A percentile compares a stretch with the other conserved stretches of the same genome.
These are phyloP conservation scores for Monascus ruber DNA, from an alignment of 2,329 filamentous ascomycete species.

Conservation along the genomic window DNA sequence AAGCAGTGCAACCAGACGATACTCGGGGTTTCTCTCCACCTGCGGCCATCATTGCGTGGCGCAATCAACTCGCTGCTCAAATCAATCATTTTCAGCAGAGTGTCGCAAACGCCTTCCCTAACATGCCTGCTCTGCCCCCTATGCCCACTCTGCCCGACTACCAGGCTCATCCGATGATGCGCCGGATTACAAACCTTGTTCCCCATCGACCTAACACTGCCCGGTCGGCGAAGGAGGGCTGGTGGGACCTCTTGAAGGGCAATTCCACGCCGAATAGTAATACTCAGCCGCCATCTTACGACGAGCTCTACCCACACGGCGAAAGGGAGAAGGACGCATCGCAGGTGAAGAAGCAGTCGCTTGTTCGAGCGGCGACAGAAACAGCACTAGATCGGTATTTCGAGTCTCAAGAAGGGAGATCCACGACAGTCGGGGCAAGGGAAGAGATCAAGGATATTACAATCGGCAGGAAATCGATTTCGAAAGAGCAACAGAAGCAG, in stretches of 20 bases:
- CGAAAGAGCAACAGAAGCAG: constrained; percentile 36
- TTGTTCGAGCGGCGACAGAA: constrained; percentile 33
- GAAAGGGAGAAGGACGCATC: constrained; percentile 22
- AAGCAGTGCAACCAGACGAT: constrained; percentile 14
- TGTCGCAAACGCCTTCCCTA: constrained; percentile 55
- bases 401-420: constrained; percentile 20
- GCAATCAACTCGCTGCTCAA: constrained; percentile 62
- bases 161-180: constrained; percentile 60
- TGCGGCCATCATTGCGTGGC: constrained; percentile 56
- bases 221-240: constrained; percentile 35
- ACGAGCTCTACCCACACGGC: constrained; percentile 58
- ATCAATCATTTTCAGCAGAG: constrained; percentile 66
- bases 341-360: constrained; percentile 33
- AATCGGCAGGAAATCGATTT: constrained; percentile 32
- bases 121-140: constrained; percentile 46
- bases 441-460: constrained; percentile 29
- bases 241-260: constrained; percentile 57
- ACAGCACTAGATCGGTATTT: constrained; percentile 36
- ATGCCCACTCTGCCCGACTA: constrained; percentile 60
- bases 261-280: constrained; percentile 34
- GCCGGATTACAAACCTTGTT: constrained; percentile 60
- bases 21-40: constrained; percentile 40
- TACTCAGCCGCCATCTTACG: constrained; percentile 60
- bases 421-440: constrained; percentile 6
- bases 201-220: constrained; percentile 51